Evolutionary conservation across 768 basidiomycete genomes (phyloP), one percentile per base, ranked within the genome.

Genomic region (Collybia nuda): DNA sequence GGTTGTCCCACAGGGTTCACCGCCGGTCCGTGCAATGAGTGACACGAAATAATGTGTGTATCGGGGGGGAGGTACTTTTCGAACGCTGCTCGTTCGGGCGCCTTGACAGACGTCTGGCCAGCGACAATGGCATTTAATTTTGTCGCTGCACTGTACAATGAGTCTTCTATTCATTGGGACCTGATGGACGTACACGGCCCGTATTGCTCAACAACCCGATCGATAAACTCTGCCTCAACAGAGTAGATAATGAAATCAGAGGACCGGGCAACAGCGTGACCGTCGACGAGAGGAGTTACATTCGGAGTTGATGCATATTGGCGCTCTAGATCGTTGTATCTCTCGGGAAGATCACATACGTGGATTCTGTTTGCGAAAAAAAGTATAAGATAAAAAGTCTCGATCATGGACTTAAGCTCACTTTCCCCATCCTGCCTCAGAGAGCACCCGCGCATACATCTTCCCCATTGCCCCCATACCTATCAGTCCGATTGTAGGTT

Each of bases 401-500:
- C 17, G 40, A 56, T 32, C 9, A 38, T 46, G 32, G 21, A 50
- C 22, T 49, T 50, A 47, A n/a, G 19, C 62, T 46, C 54, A 93
- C 95, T 84, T 88, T 67, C 85, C 81, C 86, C 92, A 93, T 1
- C 96, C 94, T 8, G 86, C 93, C 5, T 75, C 73, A 9, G 85
- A 80, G 21, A 99, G 74, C n/a, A 74, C 65, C 15, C 76, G 78
- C 0, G 93, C 93, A 65, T 98, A 98, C 93, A 98, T 93, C 62
- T 74, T 76, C 2, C 96, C 96, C 96, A 98, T 98, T 44, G 90
- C 90, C 0, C 95, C 95, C 94, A 98, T 97, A 2, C 96, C 95
- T 54, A 97, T 97, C 45, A 97, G 73, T 1, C 95, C 95, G 35
- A 98, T 89, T 0, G 79, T 77, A 5, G 91, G 90, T 57, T 93